Conservation (phyloP, 768 basidiomycete genomes). For the Hydnomerulius pinastri region DNA sequence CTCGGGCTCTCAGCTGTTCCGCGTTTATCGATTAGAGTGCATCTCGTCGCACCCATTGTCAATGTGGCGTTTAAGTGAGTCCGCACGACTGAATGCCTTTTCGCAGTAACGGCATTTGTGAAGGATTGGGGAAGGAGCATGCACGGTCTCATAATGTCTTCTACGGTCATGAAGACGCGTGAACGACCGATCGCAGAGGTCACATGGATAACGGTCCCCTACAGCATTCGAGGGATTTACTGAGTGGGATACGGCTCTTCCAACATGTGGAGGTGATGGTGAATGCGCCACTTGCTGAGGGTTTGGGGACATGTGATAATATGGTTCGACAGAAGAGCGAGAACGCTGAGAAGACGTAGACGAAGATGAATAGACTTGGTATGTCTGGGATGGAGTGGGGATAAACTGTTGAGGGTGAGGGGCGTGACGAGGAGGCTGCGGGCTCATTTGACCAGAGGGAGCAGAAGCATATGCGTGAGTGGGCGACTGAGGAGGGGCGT, state of each 20-base stretch:
- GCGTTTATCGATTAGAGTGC: conserved; percentile 38
- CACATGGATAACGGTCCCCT: conserved; percentile 70
- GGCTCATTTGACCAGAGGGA: conserved; percentile 14
- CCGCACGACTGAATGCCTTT: conserved; percentile 77
- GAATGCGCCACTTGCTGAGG: conserved; percentile 33
- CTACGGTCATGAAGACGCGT: conserved; percentile 81
- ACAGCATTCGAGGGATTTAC: conserved; percentile 18
- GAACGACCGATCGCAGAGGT: conserved; percentile 77
- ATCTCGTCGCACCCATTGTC: conserved; percentile 80
- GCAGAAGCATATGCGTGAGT: conserved; percentile 9
- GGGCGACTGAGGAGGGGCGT: conserved; percentile 21
- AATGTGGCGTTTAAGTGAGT: conserved; percentile 80
- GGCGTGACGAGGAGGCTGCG: conserved; percentile 18
- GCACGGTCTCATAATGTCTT: conserved; percentile 79
- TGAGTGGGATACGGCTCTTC: conserved; percentile 18
- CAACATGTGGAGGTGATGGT: conserved; percentile 15
- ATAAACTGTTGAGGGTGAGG: conserved; percentile 40
- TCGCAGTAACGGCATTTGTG: conserved; percentile 74
- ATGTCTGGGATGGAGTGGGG: conserved; percentile 50
- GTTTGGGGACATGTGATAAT: conserved; percentile 42
- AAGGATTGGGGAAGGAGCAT: conserved; percentile 59
- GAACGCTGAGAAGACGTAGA: conserved; percentile 27
- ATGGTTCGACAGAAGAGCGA: conserved; percentile 37
- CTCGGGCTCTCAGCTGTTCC: not conserved
- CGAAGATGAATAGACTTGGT: conserved; percentile 34